Percentiles rank a stretch among this genome's conserved stretches.
Evolutionary conservation across 768 basidiomycete genomes (phyloP).

Genomic region (Gymnopilus junonius): DNA sequence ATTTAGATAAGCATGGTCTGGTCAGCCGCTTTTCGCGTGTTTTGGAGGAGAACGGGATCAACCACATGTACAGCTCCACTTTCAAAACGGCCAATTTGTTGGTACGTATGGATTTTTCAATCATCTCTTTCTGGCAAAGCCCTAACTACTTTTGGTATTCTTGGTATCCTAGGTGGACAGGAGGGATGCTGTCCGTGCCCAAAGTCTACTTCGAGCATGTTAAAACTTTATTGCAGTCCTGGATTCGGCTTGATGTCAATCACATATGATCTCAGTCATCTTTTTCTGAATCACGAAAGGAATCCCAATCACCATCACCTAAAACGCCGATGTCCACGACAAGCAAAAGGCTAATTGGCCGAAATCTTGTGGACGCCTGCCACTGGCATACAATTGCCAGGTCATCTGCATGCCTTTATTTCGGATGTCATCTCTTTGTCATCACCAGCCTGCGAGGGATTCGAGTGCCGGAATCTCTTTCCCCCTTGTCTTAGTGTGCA

Average conservation of each 20-base stretch:
- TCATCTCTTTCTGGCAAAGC: neutral
- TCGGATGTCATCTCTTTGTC: neutral
- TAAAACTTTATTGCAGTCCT: slow-evolving; percentile 29
- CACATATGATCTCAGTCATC: neutral
- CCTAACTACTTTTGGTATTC: neutral
- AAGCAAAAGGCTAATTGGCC: neutral
- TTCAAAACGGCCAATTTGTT: slow-evolving; percentile 82
- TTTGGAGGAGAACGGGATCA: slow-evolving; percentile 73
- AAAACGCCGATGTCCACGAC: neutral
- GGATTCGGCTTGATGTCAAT: neutral
- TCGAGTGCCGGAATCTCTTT: neutral
- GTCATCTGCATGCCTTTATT: neutral
- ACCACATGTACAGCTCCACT: slow-evolving; percentile 87
- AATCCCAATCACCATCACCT: neutral
- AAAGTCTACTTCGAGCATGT: slow-evolving; percentile 60
- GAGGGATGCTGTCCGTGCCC: slow-evolving; percentile 58
- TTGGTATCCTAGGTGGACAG: slow-evolving; percentile 64
- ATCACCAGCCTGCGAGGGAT: neutral
- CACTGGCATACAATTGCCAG: neutral
- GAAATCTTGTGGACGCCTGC: neutral
- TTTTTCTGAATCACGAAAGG: neutral
- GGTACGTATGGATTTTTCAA: slow-evolving; percentile 43
- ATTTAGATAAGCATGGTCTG: slow-evolving; percentile 77
- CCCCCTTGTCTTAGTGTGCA: neutral
- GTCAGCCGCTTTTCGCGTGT: slow-evolving; percentile 78